Evolutionary conservation across 108 stramenopile genomes (phyloP).

Genomic region (Nitzschia sp.): DNA sequence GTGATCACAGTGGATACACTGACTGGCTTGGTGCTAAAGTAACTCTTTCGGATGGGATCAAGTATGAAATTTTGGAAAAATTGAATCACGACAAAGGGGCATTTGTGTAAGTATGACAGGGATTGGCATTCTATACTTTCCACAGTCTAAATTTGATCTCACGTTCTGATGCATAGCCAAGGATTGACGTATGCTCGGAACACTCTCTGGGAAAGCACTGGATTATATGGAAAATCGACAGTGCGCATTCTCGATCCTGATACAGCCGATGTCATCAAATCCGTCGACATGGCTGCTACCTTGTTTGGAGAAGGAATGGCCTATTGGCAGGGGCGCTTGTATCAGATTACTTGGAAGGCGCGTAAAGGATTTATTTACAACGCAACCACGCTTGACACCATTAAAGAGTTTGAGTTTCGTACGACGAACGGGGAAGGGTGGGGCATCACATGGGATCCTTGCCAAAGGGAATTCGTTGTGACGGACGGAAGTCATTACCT

Average conservation of each 20-base stretch:
- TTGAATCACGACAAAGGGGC: conserved; percentile 58
- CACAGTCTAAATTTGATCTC: too few species aligned
- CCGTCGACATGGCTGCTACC: conserved; percentile 41
- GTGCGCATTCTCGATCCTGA: conserved; percentile 65
- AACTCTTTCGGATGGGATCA: conserved; percentile 38
- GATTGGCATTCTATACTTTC: neutral
- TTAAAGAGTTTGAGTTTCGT: conserved; percentile 48
- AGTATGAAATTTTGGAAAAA: conserved; percentile 61
- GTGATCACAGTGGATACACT: conserved; percentile 1
- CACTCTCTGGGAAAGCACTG: conserved; percentile 71
- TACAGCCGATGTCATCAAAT: conserved; percentile 56
- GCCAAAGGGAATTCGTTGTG: conserved; percentile 69
- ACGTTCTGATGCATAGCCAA: conserved; percentile 66
- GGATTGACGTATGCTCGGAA: conserved; percentile 77
- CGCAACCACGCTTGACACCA: conserved; percentile 49
- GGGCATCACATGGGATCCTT: conserved; percentile 79
- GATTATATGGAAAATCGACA: conserved; percentile 65
- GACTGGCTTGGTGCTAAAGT: conserved; percentile 18
- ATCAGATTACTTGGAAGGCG: conserved; percentile 76
- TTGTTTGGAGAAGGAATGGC: conserved; percentile 85
- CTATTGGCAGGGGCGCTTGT: conserved; percentile 49
- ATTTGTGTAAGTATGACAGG: conserved; percentile 61
- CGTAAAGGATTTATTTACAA: conserved; percentile 78
- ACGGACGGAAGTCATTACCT: conserved; percentile 73
- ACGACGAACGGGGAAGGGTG: conserved; percentile 79